phyloP scores from a whole-genome alignment of 345 rosid species.

The Camelina hispida region DNA sequence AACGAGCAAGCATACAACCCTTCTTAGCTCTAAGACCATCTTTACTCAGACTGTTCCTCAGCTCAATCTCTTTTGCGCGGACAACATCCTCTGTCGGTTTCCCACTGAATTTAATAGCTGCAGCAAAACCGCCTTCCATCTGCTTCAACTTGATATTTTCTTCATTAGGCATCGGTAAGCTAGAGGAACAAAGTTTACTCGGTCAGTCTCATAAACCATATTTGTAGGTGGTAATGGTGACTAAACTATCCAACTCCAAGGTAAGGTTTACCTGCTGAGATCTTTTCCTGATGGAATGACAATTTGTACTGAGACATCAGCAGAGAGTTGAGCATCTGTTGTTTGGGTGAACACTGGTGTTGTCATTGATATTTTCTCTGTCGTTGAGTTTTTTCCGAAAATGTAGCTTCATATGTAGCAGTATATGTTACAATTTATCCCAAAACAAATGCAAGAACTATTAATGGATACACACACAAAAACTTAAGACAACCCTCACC shows the following conservation, averaged over 20 bases:
- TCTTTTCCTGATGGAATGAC: conserved; percentile 79
- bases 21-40: conserved; percentile 69
- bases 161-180: conserved; percentile 74
- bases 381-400: conserved; percentile 68
- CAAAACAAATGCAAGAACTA: not conserved
- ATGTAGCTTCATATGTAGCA: conserved; percentile 57
- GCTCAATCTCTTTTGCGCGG: conserved; percentile 58
- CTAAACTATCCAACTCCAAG: not conserved
- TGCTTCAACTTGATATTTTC: conserved; percentile 66
- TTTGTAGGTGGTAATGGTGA: not conserved
- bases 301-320: conserved; percentile 73
- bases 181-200: conserved; percentile 32
- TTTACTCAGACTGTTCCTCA: conserved; percentile 55
- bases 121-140: conserved; percentile 76
- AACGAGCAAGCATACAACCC: conserved; percentile 85
- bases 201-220: not conserved
- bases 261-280: conserved; percentile 55
- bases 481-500: conserved; percentile 51
- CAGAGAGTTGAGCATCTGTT: conserved; percentile 56
- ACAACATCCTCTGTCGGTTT: conserved; percentile 73
- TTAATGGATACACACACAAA: not conserved
- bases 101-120: conserved; percentile 82
- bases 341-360: conserved; percentile 82
- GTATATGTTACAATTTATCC: not conserved
- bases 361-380: conserved; percentile 75